Percentiles rank a stretch among this genome's conserved stretches.
These are phyloP conservation scores for Aquilaria yunnanensis DNA, from an alignment of 345 rosid genomes.

Conservation along the genomic window DNA sequence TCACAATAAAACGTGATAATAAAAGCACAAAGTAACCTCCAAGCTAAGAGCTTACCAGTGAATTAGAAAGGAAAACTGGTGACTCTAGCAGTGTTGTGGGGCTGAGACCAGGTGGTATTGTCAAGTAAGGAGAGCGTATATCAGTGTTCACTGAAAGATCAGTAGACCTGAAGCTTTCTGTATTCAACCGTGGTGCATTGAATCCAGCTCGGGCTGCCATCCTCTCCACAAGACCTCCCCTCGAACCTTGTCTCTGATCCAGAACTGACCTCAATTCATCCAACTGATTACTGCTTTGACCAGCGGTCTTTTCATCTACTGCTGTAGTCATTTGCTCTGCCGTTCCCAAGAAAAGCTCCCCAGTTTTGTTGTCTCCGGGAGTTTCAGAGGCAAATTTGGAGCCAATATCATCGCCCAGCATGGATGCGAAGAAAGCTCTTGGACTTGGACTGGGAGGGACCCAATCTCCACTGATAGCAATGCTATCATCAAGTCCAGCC, in stretches of 20 bases:
- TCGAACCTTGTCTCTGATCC: slow-evolving; percentile 39
- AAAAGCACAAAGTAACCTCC: background rate
- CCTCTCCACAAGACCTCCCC: slow-evolving; percentile 72
- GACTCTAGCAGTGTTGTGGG: slow-evolving; percentile 88
- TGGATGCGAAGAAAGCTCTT: slow-evolving; percentile 43
- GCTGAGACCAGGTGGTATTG: slow-evolving; percentile 85
- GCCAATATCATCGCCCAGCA: slow-evolving; percentile 40
- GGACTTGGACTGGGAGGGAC: slow-evolving; percentile 68
- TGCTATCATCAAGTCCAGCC: slow-evolving; percentile 68
- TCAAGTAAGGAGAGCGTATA: slow-evolving; percentile 56
- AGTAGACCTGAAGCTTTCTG: slow-evolving; percentile 58
- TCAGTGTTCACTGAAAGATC: slow-evolving; percentile 42
- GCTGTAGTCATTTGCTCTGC: slow-evolving; percentile 21
- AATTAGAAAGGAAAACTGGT: slow-evolving; percentile 73
- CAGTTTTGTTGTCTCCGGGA: slow-evolving; percentile 23
- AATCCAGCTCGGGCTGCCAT: slow-evolving; percentile 87
- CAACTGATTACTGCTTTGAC: slow-evolving; percentile 23
- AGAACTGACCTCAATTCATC: slow-evolving; percentile 23
- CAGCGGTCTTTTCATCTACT: slow-evolving; percentile 24
- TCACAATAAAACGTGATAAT: background rate
- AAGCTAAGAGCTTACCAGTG: slow-evolving; percentile 41
- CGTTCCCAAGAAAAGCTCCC: slow-evolving; percentile 28
- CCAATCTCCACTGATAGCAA: slow-evolving; percentile 82
- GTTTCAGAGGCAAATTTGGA: slow-evolving; percentile 35
- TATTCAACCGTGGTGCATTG: slow-evolving; percentile 69